Evolutionary conservation across 768 basidiomycete genomes (phyloP), one percentile per base, ranked within the genome.

Genomic region (Tulasnella sp.): DNA sequence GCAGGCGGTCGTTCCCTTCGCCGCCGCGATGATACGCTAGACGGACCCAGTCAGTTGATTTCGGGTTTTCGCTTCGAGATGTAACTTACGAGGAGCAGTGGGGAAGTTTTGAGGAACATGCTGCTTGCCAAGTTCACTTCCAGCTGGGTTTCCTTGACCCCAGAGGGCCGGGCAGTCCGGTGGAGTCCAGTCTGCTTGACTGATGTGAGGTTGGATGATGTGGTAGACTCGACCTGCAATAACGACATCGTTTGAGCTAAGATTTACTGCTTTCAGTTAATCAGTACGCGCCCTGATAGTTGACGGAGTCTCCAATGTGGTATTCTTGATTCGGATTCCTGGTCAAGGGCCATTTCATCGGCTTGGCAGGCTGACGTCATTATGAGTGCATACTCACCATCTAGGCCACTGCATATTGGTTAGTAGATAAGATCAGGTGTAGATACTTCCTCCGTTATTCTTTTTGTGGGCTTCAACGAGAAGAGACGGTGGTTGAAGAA

Each of bases 151-250:
- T n/a, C 63, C 63, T 34, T 16, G 35, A 7, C 41, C 39, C 74
- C 74, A 74, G 8, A 74, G 70, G 26, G 74, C 74, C 6, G 74
- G 74, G 32, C 37, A 41, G 14, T 42, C 14, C 32, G 41, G 39
- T 4, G 91, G 91, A 32, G 86, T 79, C 91, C 91, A 92, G 75
- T 90, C 89, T 34, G 82, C 74, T 89, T 91, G 76, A 36, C 90
- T 90, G 69, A 77, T 80, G 80, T 92, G 90, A 9, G 88, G 81
- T 77, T 90, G 89, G 75, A 91, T 86, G 79, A 88, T 88, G 79
- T 86, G 88, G 82, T 90, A 92, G 47, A 79, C 80, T 74, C 79
- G 77, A 44, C 86, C 89, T 88, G 75, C 32, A 36, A 62, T 39
- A 73, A 29, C 32, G 19, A 17, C 37, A 12, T n/a, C 42, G 19